Base-by-base conservation (phyloP, 805 yeast species). In the Sugiyamaella lignohabitans region DNA sequence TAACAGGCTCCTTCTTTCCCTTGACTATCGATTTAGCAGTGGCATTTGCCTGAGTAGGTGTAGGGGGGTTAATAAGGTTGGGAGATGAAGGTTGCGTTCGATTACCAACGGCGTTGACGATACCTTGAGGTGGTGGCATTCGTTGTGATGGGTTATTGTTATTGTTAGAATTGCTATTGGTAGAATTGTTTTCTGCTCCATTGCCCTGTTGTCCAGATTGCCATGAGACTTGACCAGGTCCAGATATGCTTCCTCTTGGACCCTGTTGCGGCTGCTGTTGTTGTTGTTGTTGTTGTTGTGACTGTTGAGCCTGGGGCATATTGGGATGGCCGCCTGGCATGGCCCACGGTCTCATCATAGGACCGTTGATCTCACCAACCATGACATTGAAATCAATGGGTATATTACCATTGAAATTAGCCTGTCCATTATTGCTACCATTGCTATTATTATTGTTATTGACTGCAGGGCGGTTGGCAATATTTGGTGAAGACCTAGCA, bases 331-430 rank as follows among this genome's bases (percentile, higher is more conserved):
- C 35, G 29, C 45, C 43, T 41, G 23, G 47, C 46, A 45, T 46
- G 44, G 39, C 53, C 48, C 58, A 50, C 42, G 45, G 51, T 18
- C 55, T 42, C 52, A 54, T 45, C 51, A 54, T 46, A 38, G 50
- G 57, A n/a, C 58, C 60, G 16, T 46, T 53, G 36, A 51, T 52
- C n/a, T 53, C 57, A 44, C 61, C 61, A 19, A 58, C 63, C 49
- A 60, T 52, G 6, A 59, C 58, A 38, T 61, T 60, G 43, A 59
- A 60, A 47, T 61, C 65, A 36, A 58, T 52, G n/a, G 54, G 55
- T 11, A 47, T 50, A 30, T 47, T 50, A 29, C 59, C 58, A 38
- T 55, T 55, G 42, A 48, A 51, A 40, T 50, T 51, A 6, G 43
- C 52, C 34, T 27, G 66, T 62, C 14, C 65, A 58, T 27, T 27